A percentile compares a stretch with the other conserved stretches of the same genome.
Conservation (phyloP, 148 eudicot species). For the Dianthus caryophyllus region DNA sequence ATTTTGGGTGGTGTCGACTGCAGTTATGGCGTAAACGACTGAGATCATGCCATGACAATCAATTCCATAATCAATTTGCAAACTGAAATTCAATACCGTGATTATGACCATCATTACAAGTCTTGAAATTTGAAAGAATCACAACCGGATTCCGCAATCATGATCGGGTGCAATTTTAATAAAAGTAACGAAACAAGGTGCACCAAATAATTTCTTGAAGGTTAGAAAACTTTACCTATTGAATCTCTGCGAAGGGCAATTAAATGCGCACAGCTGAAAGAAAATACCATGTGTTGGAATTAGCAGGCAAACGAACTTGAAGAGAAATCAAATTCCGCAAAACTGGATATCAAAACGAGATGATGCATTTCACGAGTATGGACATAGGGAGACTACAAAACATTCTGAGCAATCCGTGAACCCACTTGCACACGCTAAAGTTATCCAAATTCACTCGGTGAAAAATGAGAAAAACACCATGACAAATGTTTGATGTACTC, state of each 20-base stretch:
- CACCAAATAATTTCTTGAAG: neutral
- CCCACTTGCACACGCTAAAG: neutral
- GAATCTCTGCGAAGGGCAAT: slow-evolving; percentile 92
- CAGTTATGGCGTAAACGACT: neutral
- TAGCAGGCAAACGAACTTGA: neutral
- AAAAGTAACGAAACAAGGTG: slow-evolving; percentile 2
- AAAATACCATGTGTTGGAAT: slow-evolving; percentile 16
- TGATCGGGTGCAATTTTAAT: too few species aligned
- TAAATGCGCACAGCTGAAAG: slow-evolving; percentile 94
- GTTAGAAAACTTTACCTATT: slow-evolving; percentile 57
- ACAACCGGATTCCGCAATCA: too few species aligned
- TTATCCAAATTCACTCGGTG: neutral
- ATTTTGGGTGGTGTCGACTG: too few species aligned
- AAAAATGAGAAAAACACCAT: too few species aligned
- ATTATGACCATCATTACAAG: too few species aligned
- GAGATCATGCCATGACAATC: too few species aligned
- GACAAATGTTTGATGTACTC: neutral
- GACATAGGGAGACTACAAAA: neutral
- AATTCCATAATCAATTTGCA: too few species aligned
- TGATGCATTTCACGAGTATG: neutral
- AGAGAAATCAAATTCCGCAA: neutral
- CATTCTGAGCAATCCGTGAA: neutral
- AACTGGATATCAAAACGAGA: neutral
- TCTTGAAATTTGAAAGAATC: too few species aligned
- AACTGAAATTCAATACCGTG: too few species aligned